Base-by-base conservation (phyloP, 192 early-diverging fungal genomes). In the Coemansia furcata region DNA sequence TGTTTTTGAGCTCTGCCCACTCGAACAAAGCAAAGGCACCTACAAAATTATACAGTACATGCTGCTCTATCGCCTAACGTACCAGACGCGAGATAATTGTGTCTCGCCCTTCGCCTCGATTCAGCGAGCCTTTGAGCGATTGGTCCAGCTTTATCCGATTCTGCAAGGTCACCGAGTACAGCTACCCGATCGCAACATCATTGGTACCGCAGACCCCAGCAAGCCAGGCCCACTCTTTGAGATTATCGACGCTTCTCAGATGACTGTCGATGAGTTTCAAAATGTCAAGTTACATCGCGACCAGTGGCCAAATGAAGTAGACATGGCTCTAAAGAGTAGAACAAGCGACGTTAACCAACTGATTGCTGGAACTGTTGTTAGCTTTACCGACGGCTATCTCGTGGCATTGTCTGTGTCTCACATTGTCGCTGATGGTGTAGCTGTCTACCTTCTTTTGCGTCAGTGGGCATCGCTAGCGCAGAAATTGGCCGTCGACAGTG, bases 161-260 rank as follows among this genome's bases (percentile, higher is more conserved):
- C 30, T 57, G 14, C 14, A 32, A 14, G 54, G 54, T 5, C 17
- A 57, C 15, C 4, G 15, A 17, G 54, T 57, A 33, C 11, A n/a
- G 54, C 15, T 57, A 5, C 54, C 54, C 11, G 32, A 17, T 32
- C 15, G 54, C 17, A 57, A 57, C 17, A n/a, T 57, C 17, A 57
- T 57, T 7, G 29, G 17, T 35, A 33, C 54, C 6, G 32, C 30
- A 2, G 54, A 57, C 54, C 6, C 11, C 30, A 33, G 30, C 30
- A 57, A 57, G 32, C 54, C 54, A 36, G 54, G 54, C 30, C 32
- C 54, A 15, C 54, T 57, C 15, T 57, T 57, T 57, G 54, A 57
- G 5, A 8, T 35, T n/a, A n/a, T n/a, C 14, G 54, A 57, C 15
- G 54, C 54, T 11, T 10, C 33, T 30, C 30, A 33, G 14, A 57